Evolutionary conservation across 2,329 filamentous ascomycete genomes (phyloP), one percentile per base, ranked within the genome.

Genomic region (Monosporascus ibericus): DNA sequence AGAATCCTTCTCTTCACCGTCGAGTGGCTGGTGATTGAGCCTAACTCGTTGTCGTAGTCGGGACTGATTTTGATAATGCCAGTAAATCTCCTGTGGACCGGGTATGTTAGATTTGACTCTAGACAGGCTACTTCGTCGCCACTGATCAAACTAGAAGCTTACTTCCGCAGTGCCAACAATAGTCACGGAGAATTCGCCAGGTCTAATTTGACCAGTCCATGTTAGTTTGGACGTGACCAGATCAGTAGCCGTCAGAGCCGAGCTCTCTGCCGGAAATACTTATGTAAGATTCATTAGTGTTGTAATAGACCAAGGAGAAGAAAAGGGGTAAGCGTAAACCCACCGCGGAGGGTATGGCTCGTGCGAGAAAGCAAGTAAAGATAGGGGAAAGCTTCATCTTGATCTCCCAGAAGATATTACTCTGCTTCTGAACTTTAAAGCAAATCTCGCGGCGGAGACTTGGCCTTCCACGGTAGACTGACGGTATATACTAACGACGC

Each of bases 21-120:
- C 3, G 55, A 53, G 38, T 51, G 8, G 34, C 14, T 46, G 25
- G 52, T 57, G 27, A 57, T 44, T 17, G 55, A 8, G 18, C 56
- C 55, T n/a, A 57, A 9, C n/a, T 58, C 55, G 14, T 46, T 47
- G 34, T 57, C 56, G 14, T 58, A 58, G 37, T 55, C 51, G 11
- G 55, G 55, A 17, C 54, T 58, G 3, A 57, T 52, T 39, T 6
- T 22, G 3, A 55, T 49, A 18, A 58, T 57, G 18, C 14, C 36
- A 38, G 22, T 58, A 58, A n/a, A 58, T 58, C 22, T 22, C 22
- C 22, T 22, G 4, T 22, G 22, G 22, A 4, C 22, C 22, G 22
- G 22, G 4, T 22, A 22, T 22, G 22, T 22, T 22, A 4, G 22
- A 22, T 22, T 22, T 22, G 22, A 22, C 22, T 22, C 22, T 22